phyloP scores from a whole-genome alignment of 169 alveolate species.

The Cryptosporidium tyzzeri region DNA sequence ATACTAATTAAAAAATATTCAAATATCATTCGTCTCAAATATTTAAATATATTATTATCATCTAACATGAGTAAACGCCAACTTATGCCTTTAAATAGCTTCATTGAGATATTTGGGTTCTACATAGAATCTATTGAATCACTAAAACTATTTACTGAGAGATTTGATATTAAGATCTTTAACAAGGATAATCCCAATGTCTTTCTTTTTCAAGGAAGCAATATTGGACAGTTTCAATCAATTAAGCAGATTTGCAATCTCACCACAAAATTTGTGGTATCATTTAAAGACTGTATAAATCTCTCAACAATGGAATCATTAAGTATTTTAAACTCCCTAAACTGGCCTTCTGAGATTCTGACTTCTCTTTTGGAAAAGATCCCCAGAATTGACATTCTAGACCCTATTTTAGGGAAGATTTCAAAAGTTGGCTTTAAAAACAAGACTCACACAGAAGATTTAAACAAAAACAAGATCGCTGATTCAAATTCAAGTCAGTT shows the following conservation, averaged over 20 bases:
- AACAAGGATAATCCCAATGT: slow-evolving; percentile 11
- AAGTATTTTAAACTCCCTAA: slow-evolving; percentile 31
- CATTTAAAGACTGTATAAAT: slow-evolving; percentile 51
- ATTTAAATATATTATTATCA: slow-evolving; percentile 34
- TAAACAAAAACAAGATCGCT: neutral
- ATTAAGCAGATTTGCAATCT: neutral
- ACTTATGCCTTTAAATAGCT: slow-evolving; percentile 25
- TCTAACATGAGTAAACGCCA: slow-evolving; percentile 41
- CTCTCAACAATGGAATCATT: slow-evolving; percentile 43
- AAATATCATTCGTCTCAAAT: slow-evolving; percentile 49
- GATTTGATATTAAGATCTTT: slow-evolving; percentile 45
- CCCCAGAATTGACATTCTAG: slow-evolving; percentile 52
- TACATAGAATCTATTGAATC: slow-evolving; percentile 46
- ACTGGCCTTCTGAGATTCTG: slow-evolving; percentile 48
- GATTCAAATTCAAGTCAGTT: neutral
- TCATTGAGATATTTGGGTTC: slow-evolving; percentile 64
- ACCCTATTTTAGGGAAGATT: slow-evolving; percentile 26
- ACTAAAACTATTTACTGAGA: slow-evolving; percentile 33
- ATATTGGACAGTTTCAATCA: neutral
- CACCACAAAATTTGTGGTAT: slow-evolving; percentile 7
- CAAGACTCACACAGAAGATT: neutral
- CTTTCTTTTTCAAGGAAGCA: neutral
- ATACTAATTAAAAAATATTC: slow-evolving; percentile 61
- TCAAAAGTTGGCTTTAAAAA: neutral
- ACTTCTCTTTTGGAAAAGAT: slow-evolving; percentile 1